Evolutionary conservation across 441 rosid genomes (phyloP).

Genomic region (Oxalis stricta): DNA sequence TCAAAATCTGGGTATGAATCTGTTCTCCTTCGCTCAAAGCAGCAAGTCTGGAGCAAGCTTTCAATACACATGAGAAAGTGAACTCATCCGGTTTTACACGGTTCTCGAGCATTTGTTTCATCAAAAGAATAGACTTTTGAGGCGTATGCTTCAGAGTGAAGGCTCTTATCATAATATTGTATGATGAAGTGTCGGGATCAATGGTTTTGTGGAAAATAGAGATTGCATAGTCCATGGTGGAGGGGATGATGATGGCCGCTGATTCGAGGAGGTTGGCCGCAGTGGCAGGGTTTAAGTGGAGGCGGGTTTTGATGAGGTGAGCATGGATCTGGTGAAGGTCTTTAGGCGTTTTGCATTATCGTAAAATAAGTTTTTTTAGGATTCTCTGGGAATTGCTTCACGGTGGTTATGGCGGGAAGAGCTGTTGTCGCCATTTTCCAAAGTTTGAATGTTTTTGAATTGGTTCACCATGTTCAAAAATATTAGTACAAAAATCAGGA

Average conservation of each 20-base stretch:
- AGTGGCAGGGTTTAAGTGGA: slow-evolving; percentile 14
- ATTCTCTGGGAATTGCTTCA: slow-evolving; percentile 17
- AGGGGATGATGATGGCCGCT: slow-evolving; percentile 16
- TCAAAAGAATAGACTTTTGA: slow-evolving; percentile 12
- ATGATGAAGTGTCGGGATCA: slow-evolving; percentile 16
- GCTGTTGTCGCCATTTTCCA: slow-evolving; percentile 5
- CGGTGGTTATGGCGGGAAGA: slow-evolving; percentile 1
- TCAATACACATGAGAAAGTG: slow-evolving; percentile 14
- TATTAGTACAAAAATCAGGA: too few relatives aligned
- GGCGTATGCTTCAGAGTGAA: slow-evolving; percentile 15
- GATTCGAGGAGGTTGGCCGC: slow-evolving; percentile 24
- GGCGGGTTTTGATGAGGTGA: slow-evolving; percentile 23
- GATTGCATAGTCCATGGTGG: slow-evolving; percentile 19
- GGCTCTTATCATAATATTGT: slow-evolving; percentile 26
- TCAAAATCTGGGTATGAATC: slow-evolving; percentile 16
- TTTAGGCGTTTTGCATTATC: slow-evolving; percentile 18
- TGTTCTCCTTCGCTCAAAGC: slow-evolving; percentile 15
- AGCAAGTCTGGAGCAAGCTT: slow-evolving; percentile 18
- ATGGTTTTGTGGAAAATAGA: slow-evolving; percentile 15
- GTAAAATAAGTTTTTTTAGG: slow-evolving; percentile 16
- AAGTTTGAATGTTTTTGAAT: not conserved
- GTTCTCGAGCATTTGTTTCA: slow-evolving; percentile 12
- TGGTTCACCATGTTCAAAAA: not conserved
- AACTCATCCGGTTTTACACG: slow-evolving; percentile 9
- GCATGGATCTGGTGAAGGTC: slow-evolving; percentile 19